Evolutionary conservation across 441 rosid species (phyloP).

Genomic region (Populus hybrid): DNA sequence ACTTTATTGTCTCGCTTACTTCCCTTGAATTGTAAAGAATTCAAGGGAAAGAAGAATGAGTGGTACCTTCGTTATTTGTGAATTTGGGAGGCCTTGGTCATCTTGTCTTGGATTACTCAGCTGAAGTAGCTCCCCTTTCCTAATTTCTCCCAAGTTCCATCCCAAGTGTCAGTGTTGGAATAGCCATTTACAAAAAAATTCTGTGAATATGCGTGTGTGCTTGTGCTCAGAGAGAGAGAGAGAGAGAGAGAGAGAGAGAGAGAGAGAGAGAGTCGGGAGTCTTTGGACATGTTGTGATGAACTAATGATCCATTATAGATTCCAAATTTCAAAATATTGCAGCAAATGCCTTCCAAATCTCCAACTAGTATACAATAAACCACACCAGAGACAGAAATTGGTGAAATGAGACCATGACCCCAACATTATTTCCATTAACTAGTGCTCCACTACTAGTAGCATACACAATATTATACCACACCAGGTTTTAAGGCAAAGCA

Average conservation of each 20-base stretch:
- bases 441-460: neutral
- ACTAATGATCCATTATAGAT: neutral
- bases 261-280: neutral
- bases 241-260: neutral
- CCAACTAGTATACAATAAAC: neutral
- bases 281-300: neutral
- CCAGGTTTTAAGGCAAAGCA: neutral
- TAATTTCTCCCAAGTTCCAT: no score
- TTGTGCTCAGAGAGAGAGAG: neutral
- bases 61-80: no score
- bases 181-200: neutral
- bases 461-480: neutral
- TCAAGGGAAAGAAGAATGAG: no score
- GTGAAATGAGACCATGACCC: neutral
- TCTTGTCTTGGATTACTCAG: no score
- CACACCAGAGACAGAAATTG: neutral
- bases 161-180: neutral
- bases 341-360: neutral
- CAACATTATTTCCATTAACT: neutral
- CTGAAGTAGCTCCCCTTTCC: no score
- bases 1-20: no score
- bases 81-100: no score
- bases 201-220: neutral
- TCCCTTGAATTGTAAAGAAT: no score
- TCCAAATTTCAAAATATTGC: neutral